Percentiles rank a stretch among this genome's conserved stretches.
Evolutionary conservation across 768 basidiomycete genomes (phyloP).

Genomic region (Boletus rubescentipes): DNA sequence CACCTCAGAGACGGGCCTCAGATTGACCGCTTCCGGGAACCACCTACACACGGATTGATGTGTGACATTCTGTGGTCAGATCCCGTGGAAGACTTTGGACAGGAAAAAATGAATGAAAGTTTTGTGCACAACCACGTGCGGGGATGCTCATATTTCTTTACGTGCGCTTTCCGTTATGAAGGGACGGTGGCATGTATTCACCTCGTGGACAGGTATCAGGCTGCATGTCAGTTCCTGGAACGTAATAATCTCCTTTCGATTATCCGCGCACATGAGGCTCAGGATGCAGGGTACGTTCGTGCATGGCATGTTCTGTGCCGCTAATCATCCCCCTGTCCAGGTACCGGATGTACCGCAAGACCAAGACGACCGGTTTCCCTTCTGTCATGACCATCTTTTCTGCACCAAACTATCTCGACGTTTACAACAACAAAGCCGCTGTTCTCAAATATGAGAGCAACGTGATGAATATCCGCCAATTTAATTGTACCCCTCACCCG

Average conservation of each 20-base stretch:
- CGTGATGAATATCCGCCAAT: conserved; percentile 97
- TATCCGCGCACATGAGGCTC: conserved; percentile 97
- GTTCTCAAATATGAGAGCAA: conserved; percentile 99
- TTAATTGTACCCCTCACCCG: conserved; percentile 93
- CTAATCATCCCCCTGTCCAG: conserved; percentile 36
- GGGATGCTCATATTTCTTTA: conserved; percentile 95
- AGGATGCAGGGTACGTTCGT: conserved; percentile 85
- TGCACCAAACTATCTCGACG: conserved; percentile 96
- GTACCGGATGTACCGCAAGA: conserved; percentile 99
- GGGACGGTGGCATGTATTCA: background rate
- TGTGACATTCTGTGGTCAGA: conserved; percentile 99
- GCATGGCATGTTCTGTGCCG: background rate
- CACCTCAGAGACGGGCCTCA: conserved; percentile 30
- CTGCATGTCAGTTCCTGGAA: conserved; percentile 96
- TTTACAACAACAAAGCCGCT: conserved; percentile 99
- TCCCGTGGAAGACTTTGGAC: conserved; percentile 95
- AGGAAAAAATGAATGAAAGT: conserved; percentile 86
- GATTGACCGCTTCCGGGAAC: conserved; percentile 98
- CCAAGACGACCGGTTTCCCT: conserved; percentile 96
- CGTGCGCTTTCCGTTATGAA: conserved; percentile 42
- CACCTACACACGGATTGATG: conserved; percentile 96
- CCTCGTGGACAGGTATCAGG: conserved; percentile 69
- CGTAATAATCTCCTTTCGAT: conserved; percentile 95
- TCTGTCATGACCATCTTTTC: conserved; percentile 99
- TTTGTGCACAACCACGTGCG: conserved; percentile 97